phyloP scores from a whole-genome alignment of 2,329 filamentous ascomycete species.

The Drechslerella stenobrocha region DNA sequence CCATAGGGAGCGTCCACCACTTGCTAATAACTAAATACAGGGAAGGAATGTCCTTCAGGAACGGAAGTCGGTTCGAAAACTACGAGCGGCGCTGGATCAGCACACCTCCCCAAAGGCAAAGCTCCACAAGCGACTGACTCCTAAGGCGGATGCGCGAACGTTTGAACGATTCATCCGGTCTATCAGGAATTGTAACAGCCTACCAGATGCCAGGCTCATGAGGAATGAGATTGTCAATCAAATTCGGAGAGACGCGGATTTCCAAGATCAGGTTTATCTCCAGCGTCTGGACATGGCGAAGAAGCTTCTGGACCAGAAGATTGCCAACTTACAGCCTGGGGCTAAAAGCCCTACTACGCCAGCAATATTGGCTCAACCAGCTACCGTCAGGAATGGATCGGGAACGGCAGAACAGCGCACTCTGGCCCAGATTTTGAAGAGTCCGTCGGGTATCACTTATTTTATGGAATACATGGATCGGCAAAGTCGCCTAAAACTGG shows the following conservation, averaged over 20 bases:
- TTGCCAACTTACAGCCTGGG: conserved; percentile 74
- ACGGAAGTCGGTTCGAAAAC: conserved; percentile 86
- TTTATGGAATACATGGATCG: conserved; percentile 99
- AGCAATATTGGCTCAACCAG: conserved; percentile 51
- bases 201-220: conserved; percentile 90
- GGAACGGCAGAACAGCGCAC: conserved; percentile 49
- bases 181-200: conserved; percentile 82
- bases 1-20: neutral
- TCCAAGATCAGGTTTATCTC: conserved; percentile 79
- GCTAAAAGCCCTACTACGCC: conserved; percentile 58
- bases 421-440: conserved; percentile 41
- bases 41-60: conserved; percentile 88
- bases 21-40: conserved; percentile 54
- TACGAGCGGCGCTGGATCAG: conserved; percentile 88
- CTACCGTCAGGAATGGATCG: conserved; percentile 29
- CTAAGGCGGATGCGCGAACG: conserved; percentile 82
- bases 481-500: conserved; percentile 78
- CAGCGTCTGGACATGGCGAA: conserved; percentile 90
- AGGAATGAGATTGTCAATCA: conserved; percentile 91
- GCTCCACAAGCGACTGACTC: conserved; percentile 71
- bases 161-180: conserved; percentile 93
- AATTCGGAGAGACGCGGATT: conserved; percentile 81
- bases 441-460: conserved; percentile 83
- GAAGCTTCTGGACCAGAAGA: conserved; percentile 82
- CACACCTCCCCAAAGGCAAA: conserved; percentile 74